Conservation (phyloP, 768 basidiomycete species). For the Lentinula boryana region DNA sequence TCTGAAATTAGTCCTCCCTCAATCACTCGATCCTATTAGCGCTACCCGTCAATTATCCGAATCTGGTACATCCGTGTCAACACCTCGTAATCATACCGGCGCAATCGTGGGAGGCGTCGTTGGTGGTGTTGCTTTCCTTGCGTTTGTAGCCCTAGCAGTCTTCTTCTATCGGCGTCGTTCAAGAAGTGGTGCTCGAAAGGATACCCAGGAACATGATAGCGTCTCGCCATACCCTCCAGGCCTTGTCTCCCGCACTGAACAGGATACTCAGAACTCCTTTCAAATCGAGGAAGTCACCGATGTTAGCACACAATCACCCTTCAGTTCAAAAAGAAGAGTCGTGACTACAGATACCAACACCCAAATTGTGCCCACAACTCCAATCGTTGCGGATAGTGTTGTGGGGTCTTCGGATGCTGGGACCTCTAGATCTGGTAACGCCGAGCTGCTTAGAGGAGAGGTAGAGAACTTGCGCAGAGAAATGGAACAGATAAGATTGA, state of each 20-base stretch:
- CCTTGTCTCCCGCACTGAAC: not conserved
- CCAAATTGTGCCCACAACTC: not conserved
- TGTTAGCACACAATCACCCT: not conserved
- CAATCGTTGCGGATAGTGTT: no score
- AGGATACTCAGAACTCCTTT: not conserved
- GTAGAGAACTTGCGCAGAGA: slow-evolving; percentile 10
- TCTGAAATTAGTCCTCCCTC: not conserved
- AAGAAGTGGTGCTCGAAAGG: not conserved
- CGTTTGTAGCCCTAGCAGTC: slow-evolving; percentile 4
- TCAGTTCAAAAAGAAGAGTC: not conserved
- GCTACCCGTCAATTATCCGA: not conserved
- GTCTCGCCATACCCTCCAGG: not conserved
- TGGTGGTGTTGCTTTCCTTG: not conserved
- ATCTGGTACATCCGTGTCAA: not conserved
- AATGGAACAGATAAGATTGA: slow-evolving; percentile 9
- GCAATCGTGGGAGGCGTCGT: slow-evolving; percentile 13
- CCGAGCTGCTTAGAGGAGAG: slow-evolving; percentile 5
- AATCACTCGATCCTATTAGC: not conserved
- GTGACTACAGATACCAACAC: no score
- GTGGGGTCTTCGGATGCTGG: not conserved
- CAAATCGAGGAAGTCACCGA: not conserved
- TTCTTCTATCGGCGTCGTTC: slow-evolving; percentile 8
- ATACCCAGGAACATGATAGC: not conserved
- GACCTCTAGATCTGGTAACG: not conserved
- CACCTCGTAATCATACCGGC: not conserved